Evolutionary conservation across 2,329 filamentous ascomycete genomes (phyloP).

Genomic region (Cercospora sp.): DNA sequence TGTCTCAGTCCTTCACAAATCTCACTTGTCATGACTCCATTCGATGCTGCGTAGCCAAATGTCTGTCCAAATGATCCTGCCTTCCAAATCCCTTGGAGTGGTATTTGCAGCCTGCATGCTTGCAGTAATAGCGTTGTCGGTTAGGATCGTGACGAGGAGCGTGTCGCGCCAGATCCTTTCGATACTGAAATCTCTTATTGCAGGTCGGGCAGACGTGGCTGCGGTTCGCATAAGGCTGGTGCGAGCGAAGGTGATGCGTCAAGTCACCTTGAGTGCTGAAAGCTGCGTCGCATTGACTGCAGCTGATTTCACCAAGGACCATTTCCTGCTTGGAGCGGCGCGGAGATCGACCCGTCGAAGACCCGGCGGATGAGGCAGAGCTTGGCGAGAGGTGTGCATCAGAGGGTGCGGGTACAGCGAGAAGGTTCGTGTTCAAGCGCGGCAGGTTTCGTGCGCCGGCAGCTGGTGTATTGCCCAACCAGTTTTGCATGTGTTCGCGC

Average conservation of each 20-base stretch:
- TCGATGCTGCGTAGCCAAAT: constrained; percentile 26
- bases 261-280: constrained; percentile 27
- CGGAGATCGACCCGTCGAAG: constrained; percentile 15
- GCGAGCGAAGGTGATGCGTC: constrained; percentile 29
- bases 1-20: neutral
- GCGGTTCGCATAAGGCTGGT: constrained; percentile 25
- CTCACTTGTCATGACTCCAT: constrained; percentile 11
- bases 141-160: constrained; percentile 29
- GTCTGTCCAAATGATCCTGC: constrained; percentile 29
- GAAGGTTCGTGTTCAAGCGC: constrained; percentile 20
- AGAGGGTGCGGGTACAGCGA: constrained; percentile 16
- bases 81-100: constrained; percentile 26
- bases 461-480: constrained; percentile 20
- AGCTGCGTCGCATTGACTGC: constrained; percentile 23
- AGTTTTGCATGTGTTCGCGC: constrained; percentile 21
- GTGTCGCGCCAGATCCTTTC: constrained; percentile 28
- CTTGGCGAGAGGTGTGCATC: constrained; percentile 23
- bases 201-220: constrained; percentile 27
- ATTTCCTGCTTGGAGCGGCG: constrained; percentile 20
- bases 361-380: constrained; percentile 26
- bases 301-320: constrained; percentile 20
- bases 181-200: constrained; percentile 29
- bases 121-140: constrained; percentile 24
- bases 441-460: constrained; percentile 18
- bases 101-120: constrained; percentile 26